Evolutionary conservation across 1,284 basidiomycete species (phyloP), one percentile per base, ranked within the genome.

Genomic region (Sporisorium graminicola): DNA sequence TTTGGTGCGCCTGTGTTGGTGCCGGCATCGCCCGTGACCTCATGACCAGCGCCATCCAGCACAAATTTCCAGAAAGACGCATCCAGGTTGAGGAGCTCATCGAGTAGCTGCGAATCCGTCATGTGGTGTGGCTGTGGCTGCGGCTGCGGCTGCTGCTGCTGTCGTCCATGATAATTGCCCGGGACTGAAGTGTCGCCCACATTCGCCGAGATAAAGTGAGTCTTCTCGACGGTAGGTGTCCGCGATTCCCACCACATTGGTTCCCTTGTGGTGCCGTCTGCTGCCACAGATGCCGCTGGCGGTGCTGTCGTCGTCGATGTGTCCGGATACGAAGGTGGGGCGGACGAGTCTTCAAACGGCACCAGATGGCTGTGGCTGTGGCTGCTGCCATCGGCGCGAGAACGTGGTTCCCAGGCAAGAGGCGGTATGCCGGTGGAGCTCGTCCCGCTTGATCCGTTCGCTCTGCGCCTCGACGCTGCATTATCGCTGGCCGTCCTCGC

Each of bases 31-130:
- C n/a, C 27, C 12, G n/a, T 13, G n/a, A 8, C 33, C 5, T 35
- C 29, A 24, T 42, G 12, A 13, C 44, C 46, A 9, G 51, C 54
- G 43, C 64, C 69, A 22, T 66, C 64, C 22, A 73, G 5, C 22
- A 73, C 57, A 27, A 66, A 73, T n/a, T 73, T 56, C 71, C 71
- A 74, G 31, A 74, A 69, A 0, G 71, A 68, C 18, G 49, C 40
- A 31, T 74, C 71, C 20, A 74, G 56, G 26, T 74, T 69, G 55
- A 74, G 58, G 26, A 74, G 51, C 24, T 65, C 65, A 31, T 68
- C 65, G 24, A 74, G 55, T 33, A 74, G 24, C 31, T 74, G 53
- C 37, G 71, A 57, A 46, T 74, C 65, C 13, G 70, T 56, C 66
- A 69, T 69, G 33, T 53, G 58, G 18, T 55, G 31, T 44, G 54